Evolutionary conservation across 306 rosid genomes (phyloP).

Genomic region (Heteromeles arbutifolia): DNA sequence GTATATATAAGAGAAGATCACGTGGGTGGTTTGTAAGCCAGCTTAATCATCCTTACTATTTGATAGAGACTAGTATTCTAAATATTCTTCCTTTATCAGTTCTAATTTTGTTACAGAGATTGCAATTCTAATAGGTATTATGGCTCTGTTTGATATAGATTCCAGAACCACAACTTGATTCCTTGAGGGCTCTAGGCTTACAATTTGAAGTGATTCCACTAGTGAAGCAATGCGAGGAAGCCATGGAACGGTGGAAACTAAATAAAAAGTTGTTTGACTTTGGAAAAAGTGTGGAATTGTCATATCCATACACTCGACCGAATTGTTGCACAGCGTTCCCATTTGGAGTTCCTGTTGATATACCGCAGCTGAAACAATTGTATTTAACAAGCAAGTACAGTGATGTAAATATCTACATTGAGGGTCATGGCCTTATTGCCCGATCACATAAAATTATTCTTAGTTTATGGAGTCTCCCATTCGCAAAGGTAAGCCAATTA

Average conservation of each 20-base stretch:
- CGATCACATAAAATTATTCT: slow-evolving; percentile 72
- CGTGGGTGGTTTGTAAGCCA: neutral
- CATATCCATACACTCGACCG: slow-evolving; percentile 49
- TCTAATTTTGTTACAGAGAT: neutral
- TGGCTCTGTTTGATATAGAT: slow-evolving; percentile 43
- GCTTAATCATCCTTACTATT: neutral
- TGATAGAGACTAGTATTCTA: neutral
- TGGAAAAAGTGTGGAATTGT: slow-evolving; percentile 52
- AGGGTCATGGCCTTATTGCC: slow-evolving; percentile 54
- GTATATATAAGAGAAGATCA: neutral
- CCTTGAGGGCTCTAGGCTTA: slow-evolving; percentile 60
- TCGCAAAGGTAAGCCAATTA: slow-evolving; percentile 61
- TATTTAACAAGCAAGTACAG: slow-evolving; percentile 57
- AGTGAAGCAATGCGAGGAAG: slow-evolving; percentile 79
- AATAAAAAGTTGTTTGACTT: slow-evolving; percentile 46
- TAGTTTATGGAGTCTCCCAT: slow-evolving; percentile 88
- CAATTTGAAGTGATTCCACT: slow-evolving; percentile 68
- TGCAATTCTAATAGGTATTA: slow-evolving; percentile 10
- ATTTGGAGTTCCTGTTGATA: slow-evolving; percentile 51
- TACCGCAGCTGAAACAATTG: slow-evolving; percentile 50
- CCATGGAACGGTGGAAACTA: slow-evolving; percentile 46
- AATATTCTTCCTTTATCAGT: neutral
- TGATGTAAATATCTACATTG: slow-evolving; percentile 59
- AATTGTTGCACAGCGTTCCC: slow-evolving; percentile 55
- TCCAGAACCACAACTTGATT: slow-evolving; percentile 54